Percentiles rank a stretch among this genome's conserved stretches.
phyloP scores from a whole-genome alignment of 306 rosid genomes.

The Amphicarpaea edgeworthii region DNA sequence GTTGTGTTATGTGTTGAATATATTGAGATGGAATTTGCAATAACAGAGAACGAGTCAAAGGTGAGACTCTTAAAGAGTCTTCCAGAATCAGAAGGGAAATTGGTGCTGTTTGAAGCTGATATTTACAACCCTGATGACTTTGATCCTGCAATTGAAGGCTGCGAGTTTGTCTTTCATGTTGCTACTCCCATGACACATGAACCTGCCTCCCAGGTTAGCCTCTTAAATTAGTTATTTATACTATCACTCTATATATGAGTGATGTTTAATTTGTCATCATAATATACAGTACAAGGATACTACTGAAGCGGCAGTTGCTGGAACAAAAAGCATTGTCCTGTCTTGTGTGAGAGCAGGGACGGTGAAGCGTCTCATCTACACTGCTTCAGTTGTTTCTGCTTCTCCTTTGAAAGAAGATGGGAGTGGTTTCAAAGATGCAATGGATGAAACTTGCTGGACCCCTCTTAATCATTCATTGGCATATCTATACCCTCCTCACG shows the following conservation, averaged over 20 bases:
- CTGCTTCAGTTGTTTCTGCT: slow-evolving; percentile 49
- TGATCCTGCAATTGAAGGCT: slow-evolving; percentile 48
- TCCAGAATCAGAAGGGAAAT: slow-evolving; percentile 41
- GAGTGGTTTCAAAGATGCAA: slow-evolving; percentile 41
- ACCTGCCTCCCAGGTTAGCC: neutral
- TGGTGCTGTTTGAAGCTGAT: slow-evolving; percentile 56
- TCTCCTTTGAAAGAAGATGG: slow-evolving; percentile 57
- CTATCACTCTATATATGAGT: no score
- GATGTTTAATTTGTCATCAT: no score
- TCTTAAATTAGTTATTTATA: no score
- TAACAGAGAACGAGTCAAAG: slow-evolving; percentile 52
- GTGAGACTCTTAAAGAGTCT: slow-evolving; percentile 51
- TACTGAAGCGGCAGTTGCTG: slow-evolving; percentile 52
- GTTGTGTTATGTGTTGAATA: no score
- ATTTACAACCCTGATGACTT: slow-evolving; percentile 50
- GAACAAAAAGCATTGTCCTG: slow-evolving; percentile 35
- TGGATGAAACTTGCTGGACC: slow-evolving; percentile 66
- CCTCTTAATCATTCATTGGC: slow-evolving; percentile 45
- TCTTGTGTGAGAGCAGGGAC: slow-evolving; percentile 52
- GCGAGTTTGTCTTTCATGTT: slow-evolving; percentile 60
- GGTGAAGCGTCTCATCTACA: slow-evolving; percentile 56
- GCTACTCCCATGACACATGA: slow-evolving; percentile 55
- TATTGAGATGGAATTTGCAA: neutral
- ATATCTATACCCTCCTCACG: neutral
- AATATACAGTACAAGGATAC: slow-evolving; percentile 50